Evolutionary conservation across 345 rosid species (phyloP), one percentile per base, ranked within the genome.

Genomic region (Ailanthus altissimus): DNA sequence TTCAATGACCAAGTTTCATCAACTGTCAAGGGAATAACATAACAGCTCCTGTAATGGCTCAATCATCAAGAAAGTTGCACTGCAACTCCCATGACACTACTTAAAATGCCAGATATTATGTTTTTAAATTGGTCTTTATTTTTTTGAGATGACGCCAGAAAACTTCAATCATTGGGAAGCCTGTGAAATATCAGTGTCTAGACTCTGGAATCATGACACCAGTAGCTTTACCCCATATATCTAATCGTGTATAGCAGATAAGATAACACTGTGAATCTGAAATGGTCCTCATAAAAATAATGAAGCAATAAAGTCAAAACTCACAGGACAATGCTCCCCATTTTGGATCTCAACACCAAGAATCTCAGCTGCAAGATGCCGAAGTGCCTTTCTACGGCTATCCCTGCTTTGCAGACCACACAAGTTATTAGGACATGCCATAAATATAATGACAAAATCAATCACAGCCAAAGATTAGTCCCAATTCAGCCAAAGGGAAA

Each of bases 321-420:
- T 92, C 83, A 96, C 99, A 60, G 99, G 89, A 73, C 98, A 93
- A 78, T 96, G 99, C 87, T 96, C 98, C 73, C 99, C 98, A 60
- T 84, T 87, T 81, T 96, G 99, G 79, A 96, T 96, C 66, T 89
- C 86, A 50, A 87, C 91, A n/a, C 90, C 93, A 73, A 96, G 90
- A 84, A 92, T 79, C 85, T 96, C 97, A 0, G 91, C 62, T 42
- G 97, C 97, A 58, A 96, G 91, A 86, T 93, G 97, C 66, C 85
- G 84, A 66, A 93, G 91, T 9, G 97, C 86, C 81, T 85, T 93
- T 78, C 94, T 84, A 13, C 86, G 76, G 58, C 88, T 79, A 62
- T 81, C 93, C 85, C 97, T 96, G 90, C 70, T 80, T 78, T 61
- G 59, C 51, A 73, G 68, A 66, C 65, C 32, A 68, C 13, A 6